Percentiles rank a stretch among this genome's conserved stretches.
Evolutionary conservation across 768 basidiomycete species (phyloP).

Genomic region (Mycena metata): DNA sequence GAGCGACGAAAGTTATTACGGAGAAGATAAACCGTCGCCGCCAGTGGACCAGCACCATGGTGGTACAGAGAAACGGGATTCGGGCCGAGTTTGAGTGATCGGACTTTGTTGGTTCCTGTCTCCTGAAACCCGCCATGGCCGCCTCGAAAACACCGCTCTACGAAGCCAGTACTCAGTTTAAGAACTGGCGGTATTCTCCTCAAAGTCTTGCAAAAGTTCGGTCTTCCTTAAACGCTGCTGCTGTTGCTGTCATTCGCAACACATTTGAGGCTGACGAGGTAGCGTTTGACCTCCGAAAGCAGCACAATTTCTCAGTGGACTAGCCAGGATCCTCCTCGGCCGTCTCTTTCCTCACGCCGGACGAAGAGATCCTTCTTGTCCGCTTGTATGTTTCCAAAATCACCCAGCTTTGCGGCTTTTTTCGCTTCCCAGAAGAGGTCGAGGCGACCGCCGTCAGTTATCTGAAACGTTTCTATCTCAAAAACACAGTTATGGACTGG

Average conservation of each 20-base stretch:
- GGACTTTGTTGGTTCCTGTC: no score
- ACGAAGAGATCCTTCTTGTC: constrained; percentile 91
- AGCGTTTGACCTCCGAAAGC: constrained; percentile 38
- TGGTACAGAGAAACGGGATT: constrained; percentile 11
- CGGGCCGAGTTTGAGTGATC: background rate
- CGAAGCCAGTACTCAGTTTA: constrained; percentile 84
- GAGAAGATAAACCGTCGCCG: constrained; percentile 13
- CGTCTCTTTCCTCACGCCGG: constrained; percentile 80
- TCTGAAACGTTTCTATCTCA: constrained; percentile 96
- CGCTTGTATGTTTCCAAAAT: constrained; percentile 91
- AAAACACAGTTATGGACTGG: constrained; percentile 99
- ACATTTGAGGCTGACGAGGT: constrained; percentile 89
- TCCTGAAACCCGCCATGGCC: constrained; percentile 23
- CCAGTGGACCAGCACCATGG: constrained; percentile 38
- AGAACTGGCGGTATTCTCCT: constrained; percentile 90
- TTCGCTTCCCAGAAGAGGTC: constrained; percentile 92
- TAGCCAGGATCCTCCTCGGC: constrained; percentile 81
- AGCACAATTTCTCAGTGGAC: constrained; percentile 29
- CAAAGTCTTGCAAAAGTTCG: constrained; percentile 74
- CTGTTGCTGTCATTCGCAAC: constrained; percentile 80
- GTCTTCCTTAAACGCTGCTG: constrained; percentile 76
- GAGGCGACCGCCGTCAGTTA: constrained; percentile 94
- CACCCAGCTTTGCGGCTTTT: constrained; percentile 85
- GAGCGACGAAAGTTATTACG: constrained; percentile 29
- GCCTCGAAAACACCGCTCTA: constrained; percentile 65